A percentile compares a stretch with the other conserved stretches of the same genome.
Conservation (phyloP, 345 rosid species). For the Populus pruinosa region DNA sequence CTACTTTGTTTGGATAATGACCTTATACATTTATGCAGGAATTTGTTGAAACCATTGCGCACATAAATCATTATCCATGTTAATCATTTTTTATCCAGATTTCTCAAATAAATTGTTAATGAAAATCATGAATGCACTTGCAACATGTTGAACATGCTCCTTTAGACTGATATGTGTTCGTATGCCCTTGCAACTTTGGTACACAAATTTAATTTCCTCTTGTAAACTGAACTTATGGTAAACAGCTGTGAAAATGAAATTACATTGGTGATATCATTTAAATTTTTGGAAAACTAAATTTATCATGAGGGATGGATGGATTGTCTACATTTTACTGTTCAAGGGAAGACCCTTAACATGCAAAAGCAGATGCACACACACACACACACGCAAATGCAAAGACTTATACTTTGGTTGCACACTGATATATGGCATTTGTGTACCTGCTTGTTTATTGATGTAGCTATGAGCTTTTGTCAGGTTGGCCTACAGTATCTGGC, state of each 20-base stretch:
- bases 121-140: neutral
- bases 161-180: neutral
- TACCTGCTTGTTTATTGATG: conserved; percentile 10
- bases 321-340: neutral
- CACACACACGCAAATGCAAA: neutral
- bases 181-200: neutral
- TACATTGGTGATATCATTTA: neutral
- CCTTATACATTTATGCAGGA: too few relatives aligned
- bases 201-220: neutral
- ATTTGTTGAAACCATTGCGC: too few relatives aligned
- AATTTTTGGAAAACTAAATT: neutral
- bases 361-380: too few relatives aligned
- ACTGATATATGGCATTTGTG: neutral
- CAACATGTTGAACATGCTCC: neutral
- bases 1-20: conserved; percentile 7
- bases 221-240: neutral
- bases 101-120: neutral
- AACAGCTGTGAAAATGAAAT: too few relatives aligned
- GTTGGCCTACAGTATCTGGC: conserved; percentile 83
- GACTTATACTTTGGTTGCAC: neutral
- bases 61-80: neutral
- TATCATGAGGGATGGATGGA: neutral
- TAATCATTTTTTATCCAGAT: neutral
- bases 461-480: conserved; percentile 38
- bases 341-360: neutral